Conservation (phyloP, 1,139 yeast species). For the Taphrina deformans region DNA sequence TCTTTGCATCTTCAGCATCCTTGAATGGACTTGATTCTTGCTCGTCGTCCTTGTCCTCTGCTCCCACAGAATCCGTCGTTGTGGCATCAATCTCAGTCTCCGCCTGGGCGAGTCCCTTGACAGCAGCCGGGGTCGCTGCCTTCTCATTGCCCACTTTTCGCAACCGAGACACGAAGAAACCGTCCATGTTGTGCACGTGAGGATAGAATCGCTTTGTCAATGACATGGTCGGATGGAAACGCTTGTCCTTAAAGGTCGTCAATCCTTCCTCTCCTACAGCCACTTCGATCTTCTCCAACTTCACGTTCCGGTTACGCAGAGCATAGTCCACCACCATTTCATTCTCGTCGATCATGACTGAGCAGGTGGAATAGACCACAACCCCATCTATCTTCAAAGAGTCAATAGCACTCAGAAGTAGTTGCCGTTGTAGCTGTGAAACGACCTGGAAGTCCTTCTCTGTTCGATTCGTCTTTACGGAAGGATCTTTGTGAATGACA, state of each 20-base stretch:
- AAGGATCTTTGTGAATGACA: constrained; percentile 95
- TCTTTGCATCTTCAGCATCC: constrained; percentile 68
- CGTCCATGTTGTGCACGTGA: constrained; percentile 97
- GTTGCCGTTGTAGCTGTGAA: constrained; percentile 94
- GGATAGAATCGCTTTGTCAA: constrained; percentile 96
- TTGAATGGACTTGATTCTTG: constrained; percentile 69
- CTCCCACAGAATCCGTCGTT: constrained; percentile 79
- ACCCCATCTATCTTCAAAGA: constrained; percentile 93
- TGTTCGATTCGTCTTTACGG: constrained; percentile 88
- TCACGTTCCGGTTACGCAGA: constrained; percentile 89
- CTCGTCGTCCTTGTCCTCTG: constrained; percentile 62
- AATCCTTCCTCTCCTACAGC: constrained; percentile 96
- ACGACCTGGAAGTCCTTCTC: constrained; percentile 96
- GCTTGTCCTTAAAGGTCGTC: constrained; percentile 89
- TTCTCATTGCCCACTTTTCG: constrained; percentile 65
- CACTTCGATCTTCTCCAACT: constrained; percentile 89
- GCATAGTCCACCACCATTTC: constrained; percentile 99
- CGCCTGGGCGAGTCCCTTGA: constrained; percentile 29
- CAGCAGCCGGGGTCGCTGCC: constrained; percentile 56
- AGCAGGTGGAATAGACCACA: constrained; percentile 96
- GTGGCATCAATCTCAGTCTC: constrained; percentile 50
- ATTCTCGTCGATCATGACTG: constrained; percentile 96
- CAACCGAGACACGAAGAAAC: constrained; percentile 95
- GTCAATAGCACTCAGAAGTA: constrained; percentile 90
- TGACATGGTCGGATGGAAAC: constrained; percentile 71